These are phyloP conservation scores for Acacia acuminata DNA, from an alignment of 306 rosid species.

Conservation along the genomic window DNA sequence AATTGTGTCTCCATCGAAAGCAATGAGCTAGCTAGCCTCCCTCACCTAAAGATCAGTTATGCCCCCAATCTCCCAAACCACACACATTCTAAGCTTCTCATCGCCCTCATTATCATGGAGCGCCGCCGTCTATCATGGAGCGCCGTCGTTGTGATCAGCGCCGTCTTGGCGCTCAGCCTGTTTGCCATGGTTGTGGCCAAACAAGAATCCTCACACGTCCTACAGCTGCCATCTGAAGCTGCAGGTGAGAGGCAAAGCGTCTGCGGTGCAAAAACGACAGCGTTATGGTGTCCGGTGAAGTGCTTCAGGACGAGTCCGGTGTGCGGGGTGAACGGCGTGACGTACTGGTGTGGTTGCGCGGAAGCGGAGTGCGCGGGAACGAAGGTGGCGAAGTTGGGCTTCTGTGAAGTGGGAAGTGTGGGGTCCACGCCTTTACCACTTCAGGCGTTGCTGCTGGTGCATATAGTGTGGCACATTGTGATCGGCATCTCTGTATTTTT, in stretches of 20 bases:
- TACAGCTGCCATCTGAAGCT: slow-evolving; percentile 46
- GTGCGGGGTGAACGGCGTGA: slow-evolving; percentile 79
- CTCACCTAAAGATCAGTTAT: slow-evolving; percentile 21
- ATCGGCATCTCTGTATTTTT: slow-evolving; percentile 64
- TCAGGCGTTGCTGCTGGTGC: slow-evolving; percentile 91
- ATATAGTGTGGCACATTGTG: slow-evolving; percentile 84
- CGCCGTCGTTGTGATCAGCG: slow-evolving; percentile 22
- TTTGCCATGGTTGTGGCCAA: slow-evolving; percentile 42
- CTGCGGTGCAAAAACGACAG: slow-evolving; percentile 36
- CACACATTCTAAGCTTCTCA: slow-evolving; percentile 17
- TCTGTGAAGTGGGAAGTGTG: slow-evolving; percentile 79
- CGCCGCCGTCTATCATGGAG: background rate
- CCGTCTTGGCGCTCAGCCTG: slow-evolving; percentile 33
- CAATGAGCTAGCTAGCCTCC: slow-evolving; percentile 49
- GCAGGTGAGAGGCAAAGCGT: slow-evolving; percentile 5
- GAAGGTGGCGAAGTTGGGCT: slow-evolving; percentile 68
- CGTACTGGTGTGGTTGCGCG: slow-evolving; percentile 93
- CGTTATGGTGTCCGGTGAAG: slow-evolving; percentile 63
- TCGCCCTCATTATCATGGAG: background rate
- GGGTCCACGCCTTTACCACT: slow-evolving; percentile 78
- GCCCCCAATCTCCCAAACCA: slow-evolving; percentile 33
- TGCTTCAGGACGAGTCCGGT: slow-evolving; percentile 87
- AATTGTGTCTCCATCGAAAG: background rate
- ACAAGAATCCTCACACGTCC: slow-evolving; percentile 13
- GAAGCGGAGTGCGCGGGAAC: slow-evolving; percentile 79